Percentiles rank a stretch among this genome's conserved stretches.
Evolutionary conservation across 148 eudicot genomes (phyloP).

Genomic region (Arctostaphylos glauca): DNA sequence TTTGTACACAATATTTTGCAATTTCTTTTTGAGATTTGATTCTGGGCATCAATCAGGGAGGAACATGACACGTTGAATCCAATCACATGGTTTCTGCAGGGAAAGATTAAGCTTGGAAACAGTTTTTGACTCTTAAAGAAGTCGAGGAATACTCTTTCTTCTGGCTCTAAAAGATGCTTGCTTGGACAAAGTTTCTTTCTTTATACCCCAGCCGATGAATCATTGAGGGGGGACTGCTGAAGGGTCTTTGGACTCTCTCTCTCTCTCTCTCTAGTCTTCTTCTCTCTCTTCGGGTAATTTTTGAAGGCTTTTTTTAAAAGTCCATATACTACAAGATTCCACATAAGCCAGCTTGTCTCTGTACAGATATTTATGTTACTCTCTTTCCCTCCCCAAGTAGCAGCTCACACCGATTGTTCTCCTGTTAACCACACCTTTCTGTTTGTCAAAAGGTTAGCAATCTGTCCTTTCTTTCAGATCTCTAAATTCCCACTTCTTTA

Average conservation of each 20-base stretch:
- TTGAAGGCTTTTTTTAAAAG: constrained; percentile 1
- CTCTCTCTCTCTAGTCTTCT: neutral
- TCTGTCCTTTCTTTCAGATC: neutral
- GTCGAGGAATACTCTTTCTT: neutral
- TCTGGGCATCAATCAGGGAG: neutral
- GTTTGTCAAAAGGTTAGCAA: constrained; percentile 4
- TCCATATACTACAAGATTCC: constrained; percentile 2
- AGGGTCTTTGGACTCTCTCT: constrained; percentile 14
- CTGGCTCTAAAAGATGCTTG: neutral
- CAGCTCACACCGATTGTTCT: neutral
- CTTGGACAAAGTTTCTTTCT: neutral
- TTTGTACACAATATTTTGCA: too few species aligned
- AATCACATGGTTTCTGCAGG: neutral
- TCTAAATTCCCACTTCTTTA: neutral
- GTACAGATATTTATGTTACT: neutral
- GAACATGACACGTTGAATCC: neutral
- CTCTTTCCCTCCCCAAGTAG: neutral
- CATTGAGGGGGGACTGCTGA: constrained; percentile 7
- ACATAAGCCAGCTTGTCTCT: neutral
- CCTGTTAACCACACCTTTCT: neutral
- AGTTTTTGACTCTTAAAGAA: too few species aligned
- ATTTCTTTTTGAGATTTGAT: neutral
- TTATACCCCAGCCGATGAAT: neutral
- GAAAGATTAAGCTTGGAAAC: too few species aligned
- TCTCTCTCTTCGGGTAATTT: neutral